phyloP scores from a whole-genome alignment of 176 grass and related monocot genomes.

The Tillandsia leiboldiana region DNA sequence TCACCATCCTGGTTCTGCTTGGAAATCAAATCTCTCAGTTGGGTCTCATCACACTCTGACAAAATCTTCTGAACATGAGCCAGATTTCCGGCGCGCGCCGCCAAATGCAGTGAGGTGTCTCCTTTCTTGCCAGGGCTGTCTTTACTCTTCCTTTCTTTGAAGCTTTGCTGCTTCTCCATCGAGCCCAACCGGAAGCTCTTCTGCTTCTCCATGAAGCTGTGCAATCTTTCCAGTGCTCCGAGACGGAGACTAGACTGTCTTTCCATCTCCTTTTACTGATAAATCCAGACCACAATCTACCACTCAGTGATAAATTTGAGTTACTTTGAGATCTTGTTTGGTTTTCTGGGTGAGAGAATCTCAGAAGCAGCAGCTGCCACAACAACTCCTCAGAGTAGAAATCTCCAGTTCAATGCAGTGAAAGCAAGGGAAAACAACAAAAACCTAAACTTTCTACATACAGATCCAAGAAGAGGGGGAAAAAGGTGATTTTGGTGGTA shows the following conservation, averaged over 20 bases:
- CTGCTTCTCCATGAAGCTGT: slow-evolving; percentile 58
- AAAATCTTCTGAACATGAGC: slow-evolving; percentile 56
- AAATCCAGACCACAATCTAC: background rate
- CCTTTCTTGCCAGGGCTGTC: slow-evolving; percentile 79
- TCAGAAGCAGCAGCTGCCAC: background rate
- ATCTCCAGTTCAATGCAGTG: background rate
- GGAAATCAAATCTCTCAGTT: slow-evolving; percentile 38
- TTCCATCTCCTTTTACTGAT: slow-evolving; percentile 27
- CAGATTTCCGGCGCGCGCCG: slow-evolving; percentile 66
- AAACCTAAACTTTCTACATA: background rate
- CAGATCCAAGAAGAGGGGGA: background rate
- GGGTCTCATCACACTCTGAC: slow-evolving; percentile 33
- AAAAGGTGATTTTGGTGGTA: background rate
- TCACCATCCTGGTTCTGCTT: slow-evolving; percentile 70
- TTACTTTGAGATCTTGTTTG: background rate
- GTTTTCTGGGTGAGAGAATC: background rate
- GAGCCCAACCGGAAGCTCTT: slow-evolving; percentile 47
- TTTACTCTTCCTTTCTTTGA: slow-evolving; percentile 68
- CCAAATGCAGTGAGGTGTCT: slow-evolving; percentile 57
- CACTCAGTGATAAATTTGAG: background rate
- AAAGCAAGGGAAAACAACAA: background rate
- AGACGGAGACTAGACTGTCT: slow-evolving; percentile 33
- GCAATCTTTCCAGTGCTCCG: slow-evolving; percentile 26
- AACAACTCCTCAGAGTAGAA: background rate
- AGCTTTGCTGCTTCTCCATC: slow-evolving; percentile 27